Evolutionary conservation across 371 early-diverging fungal species (phyloP).

Genomic region (Mucor velutinosus): DNA sequence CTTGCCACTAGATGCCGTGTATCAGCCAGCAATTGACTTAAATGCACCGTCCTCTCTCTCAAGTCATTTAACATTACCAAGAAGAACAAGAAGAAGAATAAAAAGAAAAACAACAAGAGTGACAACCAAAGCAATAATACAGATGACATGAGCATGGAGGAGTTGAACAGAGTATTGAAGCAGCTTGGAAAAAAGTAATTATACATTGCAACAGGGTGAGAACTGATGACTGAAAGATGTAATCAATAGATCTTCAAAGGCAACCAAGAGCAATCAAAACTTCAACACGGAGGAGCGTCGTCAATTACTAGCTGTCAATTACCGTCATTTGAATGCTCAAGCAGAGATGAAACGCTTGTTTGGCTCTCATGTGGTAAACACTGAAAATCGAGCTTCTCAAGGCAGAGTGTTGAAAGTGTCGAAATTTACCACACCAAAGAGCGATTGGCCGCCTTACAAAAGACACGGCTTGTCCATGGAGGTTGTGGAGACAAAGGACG

Average conservation of each 20-base stretch:
- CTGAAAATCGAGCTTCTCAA: conserved; percentile 50
- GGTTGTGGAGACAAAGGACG: conserved; percentile 51
- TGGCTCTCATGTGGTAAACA: conserved; percentile 79
- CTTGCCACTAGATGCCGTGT: neutral
- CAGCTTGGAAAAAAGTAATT: conserved; percentile 57
- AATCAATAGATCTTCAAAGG: neutral
- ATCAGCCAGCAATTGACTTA: neutral
- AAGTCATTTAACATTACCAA: conserved; percentile 4
- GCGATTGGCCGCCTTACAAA: conserved; percentile 77
- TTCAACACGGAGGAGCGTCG: conserved; percentile 29
- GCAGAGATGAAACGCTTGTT: conserved; percentile 89
- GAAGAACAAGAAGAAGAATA: conserved; percentile 34
- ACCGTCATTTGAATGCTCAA: conserved; percentile 77
- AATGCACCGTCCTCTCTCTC: neutral
- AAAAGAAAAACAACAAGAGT: conserved; percentile 58
- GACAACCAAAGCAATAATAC: conserved; percentile 32
- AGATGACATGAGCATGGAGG: conserved; percentile 60
- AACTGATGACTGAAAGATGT: neutral
- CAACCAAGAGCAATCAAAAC: neutral
- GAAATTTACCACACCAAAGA: conserved; percentile 71
- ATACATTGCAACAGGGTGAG: neutral
- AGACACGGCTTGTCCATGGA: conserved; percentile 79
- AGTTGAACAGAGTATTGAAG: conserved; percentile 62
- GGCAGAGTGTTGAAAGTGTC: conserved; percentile 55
- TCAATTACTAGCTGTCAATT: conserved; percentile 64